Evolutionary conservation across 2,329 filamentous ascomycete genomes (phyloP).

Genomic region (Clonostachys chloroleuca): DNA sequence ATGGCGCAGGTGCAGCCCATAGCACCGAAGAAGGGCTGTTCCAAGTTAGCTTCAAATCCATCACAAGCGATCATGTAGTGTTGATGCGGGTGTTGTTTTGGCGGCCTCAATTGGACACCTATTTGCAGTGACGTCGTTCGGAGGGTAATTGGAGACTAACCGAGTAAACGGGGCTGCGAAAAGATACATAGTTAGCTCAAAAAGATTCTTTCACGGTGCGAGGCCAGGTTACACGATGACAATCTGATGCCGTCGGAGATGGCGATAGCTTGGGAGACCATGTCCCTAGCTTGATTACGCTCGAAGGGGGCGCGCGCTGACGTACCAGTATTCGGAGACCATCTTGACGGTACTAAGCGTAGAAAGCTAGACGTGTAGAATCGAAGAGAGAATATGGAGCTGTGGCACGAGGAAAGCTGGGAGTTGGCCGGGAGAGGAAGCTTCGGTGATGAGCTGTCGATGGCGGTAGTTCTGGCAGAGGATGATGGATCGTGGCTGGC

Average conservation of each 20-base stretch:
- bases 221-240: background rate
- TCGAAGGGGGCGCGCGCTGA: slow-evolving; percentile 26
- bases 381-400: too few relatives aligned
- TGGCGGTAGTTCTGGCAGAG: slow-evolving; percentile 10
- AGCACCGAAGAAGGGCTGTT: slow-evolving; percentile 84
- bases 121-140: slow-evolving; percentile 19
- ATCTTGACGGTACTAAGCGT: slow-evolving; percentile 49
- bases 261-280: slow-evolving; percentile 18
- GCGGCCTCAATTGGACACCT: background rate
- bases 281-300: slow-evolving; percentile 20
- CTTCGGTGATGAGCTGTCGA: slow-evolving; percentile 16
- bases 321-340: slow-evolving; percentile 80
- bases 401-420: background rate
- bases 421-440: slow-evolving; percentile 10
- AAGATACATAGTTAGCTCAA: slow-evolving; percentile 34
- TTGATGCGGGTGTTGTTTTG: background rate
- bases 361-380: too few relatives aligned
- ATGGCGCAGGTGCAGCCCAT: slow-evolving; percentile 98
- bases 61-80: slow-evolving; percentile 10
- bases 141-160: slow-evolving; percentile 60
- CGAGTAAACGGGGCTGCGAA: slow-evolving; percentile 88
- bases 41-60: slow-evolving; percentile 21
- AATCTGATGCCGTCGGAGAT: slow-evolving; percentile 8
- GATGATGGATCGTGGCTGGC: slow-evolving; percentile 31
- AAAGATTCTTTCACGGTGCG: background rate